Evolutionary conservation across 306 rosid genomes (phyloP), one percentile per base, ranked within the genome.

Genomic region (Notholithocarpus densiflorus): DNA sequence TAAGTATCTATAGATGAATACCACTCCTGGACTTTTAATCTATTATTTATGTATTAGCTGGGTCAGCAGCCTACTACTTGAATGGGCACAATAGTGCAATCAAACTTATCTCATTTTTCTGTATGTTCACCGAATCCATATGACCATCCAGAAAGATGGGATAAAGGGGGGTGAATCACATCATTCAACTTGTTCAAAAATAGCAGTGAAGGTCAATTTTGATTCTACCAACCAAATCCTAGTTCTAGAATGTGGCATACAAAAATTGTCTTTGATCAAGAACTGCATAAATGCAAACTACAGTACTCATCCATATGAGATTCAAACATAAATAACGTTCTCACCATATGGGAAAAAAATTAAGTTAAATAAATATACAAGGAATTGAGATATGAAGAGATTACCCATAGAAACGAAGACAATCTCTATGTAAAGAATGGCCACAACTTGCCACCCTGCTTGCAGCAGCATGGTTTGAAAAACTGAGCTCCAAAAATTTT

Each of bases 391-490:
- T 56, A 76, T 75, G 81, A 48, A 75, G 57, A 64, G 80, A 72
- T 73, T 83, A 96, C 99, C 99, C 99, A 77, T 93, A 96, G 82
- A 93, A 96, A 40, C 99, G 98, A 81, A 96, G 97, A 86, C 99
- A 91, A 74, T 96, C 99, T 87, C 98, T 89, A 86, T 96, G 99
- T 70, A 96, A 86, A 65, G 97, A 95, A 88, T 95, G 99, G 84
- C 98, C 99, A 84, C 99, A 95, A 88, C 96, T 92, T 31, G 99
- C 99, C 76, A 93, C 96, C 84, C 99, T 89, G 90, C 98, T 93
- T 71, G 99, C 98, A 73, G 99, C 97, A 5, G 99, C 98, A 64
- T 96, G 98, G 89, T 93, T 96, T 71, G 99, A 96, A 86, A 96
- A 96, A 80, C 99, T 96, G 77, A 96, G 98, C 92, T 96, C 99